A percentile compares a stretch with the other conserved stretches of the same genome.
These are phyloP conservation scores for Pseudonectria foliicola DNA, from an alignment of 2,329 filamentous ascomycete species.

Conservation along the genomic window DNA sequence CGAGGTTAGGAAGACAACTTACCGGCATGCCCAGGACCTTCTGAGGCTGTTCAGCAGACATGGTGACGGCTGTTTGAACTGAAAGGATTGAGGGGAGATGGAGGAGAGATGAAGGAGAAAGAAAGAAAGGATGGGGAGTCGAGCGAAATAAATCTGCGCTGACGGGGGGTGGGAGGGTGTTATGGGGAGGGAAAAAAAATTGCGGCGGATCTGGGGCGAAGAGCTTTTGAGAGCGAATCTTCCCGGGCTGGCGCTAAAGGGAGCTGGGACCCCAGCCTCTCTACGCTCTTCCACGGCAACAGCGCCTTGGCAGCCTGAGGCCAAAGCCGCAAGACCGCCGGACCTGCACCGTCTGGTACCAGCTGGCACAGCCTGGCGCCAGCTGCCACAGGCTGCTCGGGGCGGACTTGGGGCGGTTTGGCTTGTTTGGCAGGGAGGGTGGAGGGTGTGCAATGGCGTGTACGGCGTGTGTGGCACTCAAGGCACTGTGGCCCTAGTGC, in stretches of 20 bases:
- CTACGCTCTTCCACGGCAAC: slow-evolving; percentile 26
- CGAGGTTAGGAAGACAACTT: slow-evolving; percentile 30
- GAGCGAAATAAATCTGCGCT: slow-evolving; percentile 40
- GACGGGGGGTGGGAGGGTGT: slow-evolving; percentile 36
- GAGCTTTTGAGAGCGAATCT: slow-evolving; percentile 48
- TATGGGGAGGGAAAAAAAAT: slow-evolving; percentile 45
- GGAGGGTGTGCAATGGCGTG: too few relatives aligned
- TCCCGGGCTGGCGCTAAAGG: slow-evolving; percentile 37
- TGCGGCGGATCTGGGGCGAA: slow-evolving; percentile 37
- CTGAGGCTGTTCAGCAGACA: slow-evolving; percentile 48
- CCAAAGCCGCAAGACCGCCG: slow-evolving; percentile 2
- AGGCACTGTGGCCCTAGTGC: too few relatives aligned
- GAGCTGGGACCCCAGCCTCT: slow-evolving; percentile 22
- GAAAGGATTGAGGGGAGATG: slow-evolving; percentile 58
- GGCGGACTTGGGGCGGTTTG: too few relatives aligned
- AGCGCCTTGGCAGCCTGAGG: slow-evolving; percentile 28
- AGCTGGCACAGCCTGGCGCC: too few relatives aligned
- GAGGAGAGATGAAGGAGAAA: slow-evolving; percentile 36
- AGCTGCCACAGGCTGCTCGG: too few relatives aligned
- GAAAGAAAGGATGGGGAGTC: slow-evolving; percentile 34
- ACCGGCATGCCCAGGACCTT: slow-evolving; percentile 63
- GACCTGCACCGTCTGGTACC: too few relatives aligned
- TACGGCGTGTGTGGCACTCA: too few relatives aligned
- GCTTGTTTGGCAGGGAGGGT: too few relatives aligned
- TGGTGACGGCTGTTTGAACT: slow-evolving; percentile 42